Evolutionary conservation across 805 yeast genomes (phyloP), one percentile per base, ranked within the genome.

Genomic region (Suhomyces sp.): DNA sequence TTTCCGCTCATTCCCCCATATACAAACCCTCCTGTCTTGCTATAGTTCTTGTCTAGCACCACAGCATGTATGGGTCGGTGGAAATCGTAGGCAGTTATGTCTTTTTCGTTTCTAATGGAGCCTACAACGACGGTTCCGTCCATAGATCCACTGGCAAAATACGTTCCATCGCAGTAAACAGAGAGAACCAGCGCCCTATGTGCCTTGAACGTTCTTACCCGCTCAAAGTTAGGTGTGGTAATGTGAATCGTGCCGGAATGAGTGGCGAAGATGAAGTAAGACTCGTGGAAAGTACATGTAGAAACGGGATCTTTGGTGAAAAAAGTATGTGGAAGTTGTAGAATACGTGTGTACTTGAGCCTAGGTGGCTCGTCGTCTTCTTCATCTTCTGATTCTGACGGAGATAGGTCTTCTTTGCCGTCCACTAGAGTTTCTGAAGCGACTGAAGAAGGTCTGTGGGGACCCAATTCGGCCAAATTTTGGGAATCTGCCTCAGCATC

Each of bases 61-160:
- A 93, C 96, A 0, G 96, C 84, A 63, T 91, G 96, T 0, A 94
- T 80, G 0, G 98, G 97, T 25, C 97, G 74, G 59, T 87, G 86
- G 66, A 91, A 88, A 67, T 92, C 96, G 58, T 81, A 86, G 2
- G 90, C 91, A 0, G 79, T 74, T 2, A 87, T 81, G 58, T 87
- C 94, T 4, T 74, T 69, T 17, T 81, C 81, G 55, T 86, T 87
- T 1, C 57, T 53, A 1, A 89, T 71, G 2, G 91, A 80, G 0
- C 97, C 94, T 4, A 90, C 80, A 1, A 90, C 90, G 0, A 93
- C 87, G 0, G 96, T 87, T 0, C 99, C 99, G 64, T 94, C 99
- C 74, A 93, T 85, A 0, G 97, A 90, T 0, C 92, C 97, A 0
- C 96, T 85, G 0, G 94, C 96, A 53, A 94, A 82, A 60, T 78